Base-by-base conservation (phyloP, 495 filamentous ascomycete genomes). In the Penicillium salamii region DNA sequence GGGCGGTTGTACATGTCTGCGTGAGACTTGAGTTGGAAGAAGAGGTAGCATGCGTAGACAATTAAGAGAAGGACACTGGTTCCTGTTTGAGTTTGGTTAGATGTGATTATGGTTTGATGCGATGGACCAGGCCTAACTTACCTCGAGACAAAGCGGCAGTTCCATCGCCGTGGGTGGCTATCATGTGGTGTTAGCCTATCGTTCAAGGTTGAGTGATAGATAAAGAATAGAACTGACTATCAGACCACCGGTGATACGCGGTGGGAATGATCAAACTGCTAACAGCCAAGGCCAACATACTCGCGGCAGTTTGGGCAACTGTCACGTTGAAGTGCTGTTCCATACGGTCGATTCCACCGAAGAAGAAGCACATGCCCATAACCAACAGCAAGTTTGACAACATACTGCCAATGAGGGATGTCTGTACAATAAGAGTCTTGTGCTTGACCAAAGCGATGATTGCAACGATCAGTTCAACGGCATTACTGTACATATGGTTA, bases 291-390 rank as follows among this genome's bases (percentile, higher is more conserved):
- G 90, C 83, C 2, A 97, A 76, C 12, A 97, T 67, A 69, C 83
- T 88, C 21, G 90, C 83, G 1, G 91, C 90, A 0, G 91, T 97
- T 63, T 95, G 90, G 1, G 91, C 91, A n/a, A 97, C 91, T 2
- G 86, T 88, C 2, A 88, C 81, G 70, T 97, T 97, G 79, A 97
- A 97, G 63, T 82, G 84, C 55, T 97, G 91, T 59, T 96, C 87
- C 24, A 79, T 52, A 17, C 91, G 83, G 40, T 86, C 82, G 39
- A 93, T 64, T 23, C 91, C 91, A 24, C 91, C 91, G 42, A 87
- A 87, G 70, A 95, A 90, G 76, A 97, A 97, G 62, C 85, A 91
- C 86, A 93, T 91, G 14, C 91, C 91, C 72, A 96, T 74, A 29
- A 97, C 92, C 15, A 97, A 78, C 5, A 97, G 84, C 42, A 97